A percentile compares a stretch with the other conserved stretches of the same genome.
These are phyloP conservation scores for Martiniozyma asiatica DNA, from an alignment of 1,139 yeast genomes.

Conservation along the genomic window DNA sequence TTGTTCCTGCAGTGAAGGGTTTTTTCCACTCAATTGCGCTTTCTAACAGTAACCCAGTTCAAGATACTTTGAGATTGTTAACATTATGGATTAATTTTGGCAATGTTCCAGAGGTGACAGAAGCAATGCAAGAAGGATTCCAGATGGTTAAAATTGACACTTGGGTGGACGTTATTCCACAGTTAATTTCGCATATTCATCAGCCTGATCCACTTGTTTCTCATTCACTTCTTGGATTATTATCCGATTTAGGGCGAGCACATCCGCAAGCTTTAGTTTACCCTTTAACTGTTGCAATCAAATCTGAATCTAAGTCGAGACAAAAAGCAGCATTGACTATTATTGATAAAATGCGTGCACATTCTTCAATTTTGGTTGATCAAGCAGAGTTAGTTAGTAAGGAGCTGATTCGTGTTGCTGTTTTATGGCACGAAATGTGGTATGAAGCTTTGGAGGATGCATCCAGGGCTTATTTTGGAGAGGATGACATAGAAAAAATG, in stretches of 20 bases:
- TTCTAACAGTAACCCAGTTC: slow-evolving; percentile 77
- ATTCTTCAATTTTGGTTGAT: slow-evolving; percentile 72
- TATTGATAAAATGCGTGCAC: slow-evolving; percentile 83
- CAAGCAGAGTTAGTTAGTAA: slow-evolving; percentile 92
- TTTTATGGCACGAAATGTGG: slow-evolving; percentile 97
- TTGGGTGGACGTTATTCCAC: slow-evolving; percentile 94
- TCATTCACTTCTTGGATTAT: slow-evolving; percentile 61
- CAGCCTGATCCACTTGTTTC: slow-evolving; percentile 86
- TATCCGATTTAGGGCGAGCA: slow-evolving; percentile 83
- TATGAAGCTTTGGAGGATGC: slow-evolving; percentile 97
- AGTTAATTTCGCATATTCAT: slow-evolving; percentile 88
- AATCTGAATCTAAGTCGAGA: slow-evolving; percentile 81
- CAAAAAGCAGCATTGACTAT: slow-evolving; percentile 87
- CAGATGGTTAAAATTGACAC: slow-evolving; percentile 81
- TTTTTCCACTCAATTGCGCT: slow-evolving; percentile 90
- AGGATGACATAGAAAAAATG: slow-evolving; percentile 91
- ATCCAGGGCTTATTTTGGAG: slow-evolving; percentile 85
- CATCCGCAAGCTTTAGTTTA: slow-evolving; percentile 96
- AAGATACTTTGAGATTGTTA: slow-evolving; percentile 79
- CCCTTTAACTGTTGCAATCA: slow-evolving; percentile 92
- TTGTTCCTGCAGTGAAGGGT: slow-evolving; percentile 88
- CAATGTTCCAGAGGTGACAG: slow-evolving; percentile 82
- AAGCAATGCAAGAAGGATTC: slow-evolving; percentile 85
- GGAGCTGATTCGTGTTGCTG: slow-evolving; percentile 89
- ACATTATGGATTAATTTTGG: slow-evolving; percentile 96